Evolutionary conservation across 495 filamentous ascomycete genomes (phyloP), one percentile per base, ranked within the genome.

Genomic region (Neurospora sublineolata): DNA sequence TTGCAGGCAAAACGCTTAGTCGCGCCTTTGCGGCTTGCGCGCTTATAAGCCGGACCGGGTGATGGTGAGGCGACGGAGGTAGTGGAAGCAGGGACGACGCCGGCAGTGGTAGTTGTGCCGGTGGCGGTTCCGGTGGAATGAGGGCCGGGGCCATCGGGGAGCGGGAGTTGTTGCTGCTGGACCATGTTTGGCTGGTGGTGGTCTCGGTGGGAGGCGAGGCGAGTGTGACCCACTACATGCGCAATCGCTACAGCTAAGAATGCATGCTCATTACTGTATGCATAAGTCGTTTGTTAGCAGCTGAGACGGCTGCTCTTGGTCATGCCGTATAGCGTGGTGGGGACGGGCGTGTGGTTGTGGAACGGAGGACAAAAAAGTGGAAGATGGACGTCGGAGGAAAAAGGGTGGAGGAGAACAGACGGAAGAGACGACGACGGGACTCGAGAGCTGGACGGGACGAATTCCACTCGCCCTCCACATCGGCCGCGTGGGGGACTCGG

Each of bases 1-100:
- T 90, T 87, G 79, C 95, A 99, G 74, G 91, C 87, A 75, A 97
- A 99, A 42, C 82, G 81, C 52, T 82, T 79, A 14, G 83, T 81
- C 6, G 84, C 84, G 30, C 83, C 83, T 72, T 85, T 84, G 3
- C 84, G 79, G 72, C 84, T 86, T 12, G 83, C 83, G 76, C 83
- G 83, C 77, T 85, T 85, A 74, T 85, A 85, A 1, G 12, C 14
- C 52, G 52, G 12, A 4, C 52, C 52, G 23, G 52, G 52, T 14
- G 52, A 33, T 64, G 52, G 52, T 3, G 52, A 64, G 52, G 52
- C 23, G 52, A 33, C 52, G 2, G 52, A 36, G 52, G 12, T 16
- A 16, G 14, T 33, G 0, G 52, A 64, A 36, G 23, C 14, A 0
- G 11, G 27, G 30, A 18, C 27, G 52, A 27, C 9, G 23, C 52